A percentile compares a stretch with the other conserved stretches of the same genome.
These are phyloP conservation scores for Leishmania mexicana DNA, from an alignment of 208 protist genomes.

Conservation along the genomic window DNA sequence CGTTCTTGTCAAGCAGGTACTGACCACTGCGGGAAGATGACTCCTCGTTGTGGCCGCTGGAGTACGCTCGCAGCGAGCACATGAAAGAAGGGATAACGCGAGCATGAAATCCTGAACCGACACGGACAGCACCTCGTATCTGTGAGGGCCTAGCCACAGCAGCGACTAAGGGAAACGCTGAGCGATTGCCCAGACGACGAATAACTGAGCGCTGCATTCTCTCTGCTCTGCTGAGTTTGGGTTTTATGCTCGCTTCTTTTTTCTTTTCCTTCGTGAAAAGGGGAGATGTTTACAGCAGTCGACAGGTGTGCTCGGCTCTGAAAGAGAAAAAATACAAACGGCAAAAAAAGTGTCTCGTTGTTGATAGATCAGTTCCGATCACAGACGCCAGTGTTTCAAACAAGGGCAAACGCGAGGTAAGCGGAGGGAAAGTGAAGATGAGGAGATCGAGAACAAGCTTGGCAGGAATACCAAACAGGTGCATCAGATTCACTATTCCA, in stretches of 20 bases:
- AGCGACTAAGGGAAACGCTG: slow-evolving; percentile 13
- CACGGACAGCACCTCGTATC: slow-evolving; percentile 1
- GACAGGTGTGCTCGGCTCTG: background rate
- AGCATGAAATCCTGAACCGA: background rate
- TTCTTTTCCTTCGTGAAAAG: background rate
- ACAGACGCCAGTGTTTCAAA: too few species aligned
- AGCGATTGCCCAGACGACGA: slow-evolving; percentile 16
- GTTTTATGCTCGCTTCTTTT: background rate
- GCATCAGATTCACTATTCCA: background rate
- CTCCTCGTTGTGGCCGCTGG: slow-evolving; percentile 63
- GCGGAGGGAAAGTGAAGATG: background rate
- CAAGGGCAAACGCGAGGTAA: background rate
- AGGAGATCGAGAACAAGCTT: background rate
- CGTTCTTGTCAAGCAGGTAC: slow-evolving; percentile 93
- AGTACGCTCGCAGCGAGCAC: slow-evolving; percentile 60
- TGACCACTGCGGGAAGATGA: slow-evolving; percentile 68
- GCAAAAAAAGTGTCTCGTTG: background rate
- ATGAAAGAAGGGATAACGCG: slow-evolving; percentile 6
- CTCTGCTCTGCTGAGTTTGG: background rate
- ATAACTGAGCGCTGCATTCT: slow-evolving; percentile 35
- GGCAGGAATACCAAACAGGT: background rate
- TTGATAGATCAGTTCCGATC: background rate
- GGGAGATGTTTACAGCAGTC: background rate
- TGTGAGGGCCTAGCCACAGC: slow-evolving; percentile 20
- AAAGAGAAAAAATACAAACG: background rate